A percentile compares a stretch with the other conserved stretches of the same genome.
Evolutionary conservation across 1,139 yeast genomes (phyloP).

Genomic region (Yamadazyma atlantica): DNA sequence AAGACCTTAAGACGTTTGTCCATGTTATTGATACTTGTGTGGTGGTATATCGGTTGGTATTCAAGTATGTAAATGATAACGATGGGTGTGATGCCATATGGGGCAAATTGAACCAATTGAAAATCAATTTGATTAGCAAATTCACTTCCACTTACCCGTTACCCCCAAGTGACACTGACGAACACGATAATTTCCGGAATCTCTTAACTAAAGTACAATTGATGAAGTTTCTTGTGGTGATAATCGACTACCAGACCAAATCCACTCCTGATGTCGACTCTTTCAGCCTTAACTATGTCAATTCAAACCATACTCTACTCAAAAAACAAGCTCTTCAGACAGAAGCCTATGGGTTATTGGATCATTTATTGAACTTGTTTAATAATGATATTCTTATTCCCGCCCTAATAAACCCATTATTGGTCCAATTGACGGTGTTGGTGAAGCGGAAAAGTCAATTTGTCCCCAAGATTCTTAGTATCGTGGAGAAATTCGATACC

Average conservation of each 20-base stretch:
- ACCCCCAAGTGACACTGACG: constrained; percentile 44
- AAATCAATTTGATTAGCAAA: constrained; percentile 36
- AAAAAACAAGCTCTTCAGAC: constrained; percentile 56
- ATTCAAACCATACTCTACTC: constrained; percentile 67
- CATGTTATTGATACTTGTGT: constrained; percentile 34
- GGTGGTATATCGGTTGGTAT: constrained; percentile 40
- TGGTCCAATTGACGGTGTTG: constrained; percentile 48
- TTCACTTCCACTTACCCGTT: constrained; percentile 45
- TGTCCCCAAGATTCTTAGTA: constrained; percentile 41
- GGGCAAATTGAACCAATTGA: constrained; percentile 43
- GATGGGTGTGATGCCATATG: constrained; percentile 45
- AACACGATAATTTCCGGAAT: constrained; percentile 50
- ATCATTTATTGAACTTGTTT: constrained; percentile 57
- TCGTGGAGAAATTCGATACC: constrained; percentile 41
- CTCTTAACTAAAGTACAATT: constrained; percentile 63
- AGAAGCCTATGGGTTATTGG: constrained; percentile 72
- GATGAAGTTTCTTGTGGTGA: constrained; percentile 68
- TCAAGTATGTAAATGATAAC: constrained; percentile 42
- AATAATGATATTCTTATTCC: constrained; percentile 56
- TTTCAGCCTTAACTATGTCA: constrained; percentile 60
- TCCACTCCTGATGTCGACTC: constrained; percentile 34
- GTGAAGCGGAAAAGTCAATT: constrained; percentile 56
- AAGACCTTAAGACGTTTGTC: constrained; percentile 30
- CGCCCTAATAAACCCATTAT: constrained; percentile 58
- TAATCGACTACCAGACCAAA: constrained; percentile 69